Base-by-base conservation (phyloP, 1,139 yeast genomes). In the Torulaspora pretoriensis region DNA sequence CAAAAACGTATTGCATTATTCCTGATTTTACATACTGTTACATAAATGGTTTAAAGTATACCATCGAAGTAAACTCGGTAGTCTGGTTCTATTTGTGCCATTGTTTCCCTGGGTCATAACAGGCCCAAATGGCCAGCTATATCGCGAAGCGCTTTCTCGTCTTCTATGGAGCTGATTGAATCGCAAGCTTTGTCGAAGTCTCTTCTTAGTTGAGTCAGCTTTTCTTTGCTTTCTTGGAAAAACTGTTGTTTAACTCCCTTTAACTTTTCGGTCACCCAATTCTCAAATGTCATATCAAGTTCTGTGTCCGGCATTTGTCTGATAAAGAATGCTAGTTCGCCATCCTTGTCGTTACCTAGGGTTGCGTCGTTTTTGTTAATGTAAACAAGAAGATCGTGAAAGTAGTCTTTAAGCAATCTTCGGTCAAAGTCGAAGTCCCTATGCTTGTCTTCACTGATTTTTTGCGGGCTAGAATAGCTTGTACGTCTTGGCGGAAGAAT, bases 291-390 rank as follows among this genome's bases (percentile, higher is more conserved):
- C 83, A 83, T 78, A 23, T 76, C 71, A 55, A 83, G 71, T 56
- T 84, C 90, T 13, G 75, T 75, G 28, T 75, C 80, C 0, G 94
- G 90, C 77, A 85, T 79, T 38, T 78, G 79, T 1, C 80, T 73
- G 2, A 83, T 77, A 56, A 83, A 83, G 43, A 72, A 71, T 0
- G 85, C 77, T 19, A 83, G 63, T 33, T 75, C 75, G 1, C 90
- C 88, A 49, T 81, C 85, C 27, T 69, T 60, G 57, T 83, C 94
- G 50, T 80, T 76, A 42, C 69, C 67, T 10, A 78, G 63, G 4
- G 57, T 48, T 2, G 62, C 57, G 36, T 56, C 57, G 38, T 57
- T 49, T 5, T 44, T 29, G 34, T 61, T 57, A 8, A 62, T 60
- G 43, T 62, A 61, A 9, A 38, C 46, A 12, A 60, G 47, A 14